phyloP scores from a whole-genome alignment of 2,329 filamentous ascomycete genomes.

The Sarocladiaceae sp. region DNA sequence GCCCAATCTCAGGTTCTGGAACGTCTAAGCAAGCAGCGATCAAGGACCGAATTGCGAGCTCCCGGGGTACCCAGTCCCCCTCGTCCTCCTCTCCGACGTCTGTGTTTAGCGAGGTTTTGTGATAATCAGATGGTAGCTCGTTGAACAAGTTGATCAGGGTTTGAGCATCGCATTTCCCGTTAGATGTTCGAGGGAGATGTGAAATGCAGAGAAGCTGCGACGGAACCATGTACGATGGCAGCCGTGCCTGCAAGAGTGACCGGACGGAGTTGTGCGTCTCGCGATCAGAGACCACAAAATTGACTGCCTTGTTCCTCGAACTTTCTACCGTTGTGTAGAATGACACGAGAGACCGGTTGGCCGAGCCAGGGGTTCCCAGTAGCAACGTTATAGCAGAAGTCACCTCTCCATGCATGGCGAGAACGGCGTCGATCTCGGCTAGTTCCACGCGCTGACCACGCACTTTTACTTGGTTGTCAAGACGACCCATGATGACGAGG shows the following conservation, averaged over 20 bases:
- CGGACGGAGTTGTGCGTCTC: constrained; percentile 42
- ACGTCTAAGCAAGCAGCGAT: constrained; percentile 46
- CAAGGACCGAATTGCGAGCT: constrained; percentile 47
- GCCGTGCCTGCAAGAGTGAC: constrained; percentile 40
- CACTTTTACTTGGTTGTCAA: constrained; percentile 77
- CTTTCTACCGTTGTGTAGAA: constrained; percentile 55
- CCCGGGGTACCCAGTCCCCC: constrained; percentile 45
- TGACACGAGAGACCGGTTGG: constrained; percentile 41
- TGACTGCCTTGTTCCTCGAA: constrained; percentile 21
- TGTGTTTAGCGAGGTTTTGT: constrained; percentile 29
- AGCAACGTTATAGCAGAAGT: constrained; percentile 61
- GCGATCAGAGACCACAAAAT: constrained; percentile 29
- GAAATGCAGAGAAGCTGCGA: constrained; percentile 65
- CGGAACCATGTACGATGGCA: constrained; percentile 77
- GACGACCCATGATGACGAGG: constrained; percentile 64
- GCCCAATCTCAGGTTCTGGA: constrained; percentile 40
- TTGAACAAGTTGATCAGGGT: constrained; percentile 43
- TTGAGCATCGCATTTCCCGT: constrained; percentile 66
- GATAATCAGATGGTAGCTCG: constrained; percentile 34
- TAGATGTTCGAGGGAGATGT: constrained; percentile 61
- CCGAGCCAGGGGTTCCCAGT: constrained; percentile 10
- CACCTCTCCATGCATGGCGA: constrained; percentile 47
- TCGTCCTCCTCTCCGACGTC: constrained; percentile 22
- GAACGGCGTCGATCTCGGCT: constrained; percentile 61
- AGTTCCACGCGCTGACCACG: constrained; percentile 76